Percentiles rank a stretch among this genome's conserved stretches.
These are phyloP conservation scores for Penicillium lividum DNA, from an alignment of 495 filamentous ascomycete species.

Conservation along the genomic window DNA sequence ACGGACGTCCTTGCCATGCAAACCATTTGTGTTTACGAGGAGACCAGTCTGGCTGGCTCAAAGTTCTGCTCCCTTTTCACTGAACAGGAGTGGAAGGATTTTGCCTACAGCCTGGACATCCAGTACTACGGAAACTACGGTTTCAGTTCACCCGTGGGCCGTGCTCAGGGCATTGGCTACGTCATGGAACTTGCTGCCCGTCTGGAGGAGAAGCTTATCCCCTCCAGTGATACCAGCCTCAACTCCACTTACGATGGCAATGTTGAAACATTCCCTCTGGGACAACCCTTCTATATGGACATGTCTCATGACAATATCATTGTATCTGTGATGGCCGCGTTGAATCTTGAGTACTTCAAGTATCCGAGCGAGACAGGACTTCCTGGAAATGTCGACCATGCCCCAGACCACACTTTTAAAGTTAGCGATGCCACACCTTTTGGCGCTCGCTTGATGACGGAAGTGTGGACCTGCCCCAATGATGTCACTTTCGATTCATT, in stretches of 20 bases:
- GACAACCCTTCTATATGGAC: conserved; percentile 53
- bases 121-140: conserved; percentile 57
- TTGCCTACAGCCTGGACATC: conserved; percentile 58
- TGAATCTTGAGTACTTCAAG: conserved; percentile 51
- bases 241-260: conserved; percentile 57
- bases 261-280: conserved; percentile 45
- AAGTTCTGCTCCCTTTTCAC: conserved; percentile 58
- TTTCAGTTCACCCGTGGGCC: conserved; percentile 59
- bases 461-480: conserved; percentile 46
- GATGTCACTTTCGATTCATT: conserved; percentile 21
- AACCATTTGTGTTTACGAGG: conserved; percentile 40
- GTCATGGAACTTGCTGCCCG: conserved; percentile 62
- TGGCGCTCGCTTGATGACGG: conserved; percentile 61
- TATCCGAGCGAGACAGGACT: conserved; percentile 46
- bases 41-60: conserved; percentile 30
- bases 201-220: conserved; percentile 51
- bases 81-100: conserved; percentile 56
- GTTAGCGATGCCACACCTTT: conserved; percentile 53
- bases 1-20: conserved; percentile 57
- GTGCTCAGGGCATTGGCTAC: conserved; percentile 65
- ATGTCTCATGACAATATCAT: conserved; percentile 46
- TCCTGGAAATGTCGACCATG: conserved; percentile 50
- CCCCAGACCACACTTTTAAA: conserved; percentile 19
- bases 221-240: conserved; percentile 56
- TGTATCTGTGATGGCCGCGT: conserved; percentile 46